Evolutionary conservation across 768 basidiomycete genomes (phyloP).

Genomic region (Polyporus arcularius): DNA sequence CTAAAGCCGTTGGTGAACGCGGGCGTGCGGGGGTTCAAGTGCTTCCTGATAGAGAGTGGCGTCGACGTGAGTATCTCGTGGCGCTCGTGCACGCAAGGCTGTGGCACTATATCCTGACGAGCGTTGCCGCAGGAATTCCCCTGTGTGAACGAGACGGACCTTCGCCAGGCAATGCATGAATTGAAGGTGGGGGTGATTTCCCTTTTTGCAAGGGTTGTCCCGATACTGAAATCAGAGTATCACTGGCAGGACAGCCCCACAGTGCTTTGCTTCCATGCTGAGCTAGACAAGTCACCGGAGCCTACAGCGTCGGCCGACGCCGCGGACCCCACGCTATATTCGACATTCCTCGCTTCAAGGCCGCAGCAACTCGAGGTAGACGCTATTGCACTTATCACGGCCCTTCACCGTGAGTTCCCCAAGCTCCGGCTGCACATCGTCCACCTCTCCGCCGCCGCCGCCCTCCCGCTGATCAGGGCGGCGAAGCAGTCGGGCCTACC

Average conservation of each 20-base stretch:
- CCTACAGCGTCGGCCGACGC: constrained; percentile 12
- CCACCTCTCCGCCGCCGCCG: constrained; percentile 86
- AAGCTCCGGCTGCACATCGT: constrained; percentile 88
- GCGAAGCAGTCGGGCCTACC: constrained; percentile 66
- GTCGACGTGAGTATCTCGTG: constrained; percentile 65
- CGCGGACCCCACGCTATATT: constrained; percentile 58
- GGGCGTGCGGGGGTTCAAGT: constrained; percentile 96
- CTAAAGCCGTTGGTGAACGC: constrained; percentile 72
- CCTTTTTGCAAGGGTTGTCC: neutral
- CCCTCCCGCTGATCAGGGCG: constrained; percentile 72
- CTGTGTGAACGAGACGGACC: constrained; percentile 70
- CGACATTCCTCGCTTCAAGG: constrained; percentile 84
- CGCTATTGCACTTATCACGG: constrained; percentile 78
- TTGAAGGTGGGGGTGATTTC: constrained; percentile 53
- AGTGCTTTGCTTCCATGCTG: constrained; percentile 90
- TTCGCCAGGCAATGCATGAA: constrained; percentile 68
- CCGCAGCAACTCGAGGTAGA: constrained; percentile 78
- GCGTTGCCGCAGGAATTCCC: constrained; percentile 79
- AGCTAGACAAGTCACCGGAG: constrained; percentile 54
- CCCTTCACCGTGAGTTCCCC: constrained; percentile 62
- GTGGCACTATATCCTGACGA: too few relatives aligned
- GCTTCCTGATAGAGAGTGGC: constrained; percentile 94
- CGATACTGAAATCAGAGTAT: constrained; percentile 4
- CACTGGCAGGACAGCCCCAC: constrained; percentile 58
- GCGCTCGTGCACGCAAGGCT: neutral